Evolutionary conservation across 192 early-diverging fungal genomes (phyloP).

Genomic region (Helicostylum pulchrum): DNA sequence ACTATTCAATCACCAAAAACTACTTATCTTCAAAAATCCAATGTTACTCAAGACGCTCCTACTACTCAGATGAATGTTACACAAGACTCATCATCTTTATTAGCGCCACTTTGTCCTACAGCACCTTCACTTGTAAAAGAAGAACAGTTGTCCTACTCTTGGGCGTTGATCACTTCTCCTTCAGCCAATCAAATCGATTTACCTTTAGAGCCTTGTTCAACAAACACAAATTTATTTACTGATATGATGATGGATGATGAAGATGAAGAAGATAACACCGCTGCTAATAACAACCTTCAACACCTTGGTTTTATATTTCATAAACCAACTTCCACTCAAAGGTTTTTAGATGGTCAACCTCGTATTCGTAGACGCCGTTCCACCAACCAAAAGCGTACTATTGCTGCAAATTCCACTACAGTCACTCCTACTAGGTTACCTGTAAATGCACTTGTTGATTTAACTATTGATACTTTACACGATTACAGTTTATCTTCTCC

Average conservation of each 20-base stretch:
- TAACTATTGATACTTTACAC: not conserved
- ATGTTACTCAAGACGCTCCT: too few relatives aligned
- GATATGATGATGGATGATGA: not conserved
- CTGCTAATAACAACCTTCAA: not conserved
- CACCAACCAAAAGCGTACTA: conserved; percentile 5
- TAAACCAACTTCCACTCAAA: conserved; percentile 2
- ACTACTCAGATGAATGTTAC: not conserved
- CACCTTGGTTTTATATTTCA: conserved; percentile 10
- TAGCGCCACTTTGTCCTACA: conserved; percentile 14
- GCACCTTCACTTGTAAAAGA: not conserved
- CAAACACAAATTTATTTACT: not conserved
- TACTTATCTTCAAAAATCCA: not conserved
- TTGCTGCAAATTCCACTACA: too few relatives aligned
- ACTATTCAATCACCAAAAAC: not conserved
- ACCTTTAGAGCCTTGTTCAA: not conserved
- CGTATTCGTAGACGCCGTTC: conserved; percentile 8
- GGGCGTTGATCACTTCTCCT: conserved; percentile 17
- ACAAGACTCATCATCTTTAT: conserved; percentile 1
- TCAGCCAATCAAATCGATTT: conserved; percentile 3
- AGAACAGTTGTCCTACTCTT: conserved; percentile 8
- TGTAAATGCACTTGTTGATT: not conserved
- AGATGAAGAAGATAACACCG: not conserved
- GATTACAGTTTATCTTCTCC: conserved; percentile 13
- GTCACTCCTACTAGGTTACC: too few relatives aligned
- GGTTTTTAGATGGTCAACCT: conserved; percentile 16